Conservation (phyloP, 768 basidiomycete species). For the Trametes maxima region DNA sequence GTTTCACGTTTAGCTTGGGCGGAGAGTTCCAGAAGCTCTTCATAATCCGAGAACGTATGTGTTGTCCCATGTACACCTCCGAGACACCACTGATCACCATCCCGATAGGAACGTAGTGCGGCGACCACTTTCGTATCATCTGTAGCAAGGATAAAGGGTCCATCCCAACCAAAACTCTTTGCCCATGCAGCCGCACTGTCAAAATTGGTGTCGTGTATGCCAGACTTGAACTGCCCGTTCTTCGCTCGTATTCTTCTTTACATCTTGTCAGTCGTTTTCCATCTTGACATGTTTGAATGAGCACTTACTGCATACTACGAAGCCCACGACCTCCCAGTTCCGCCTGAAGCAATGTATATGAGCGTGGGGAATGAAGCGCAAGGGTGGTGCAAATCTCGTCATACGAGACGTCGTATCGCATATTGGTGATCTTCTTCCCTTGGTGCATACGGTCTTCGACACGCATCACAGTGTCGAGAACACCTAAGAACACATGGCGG, state of each 20-base stretch:
- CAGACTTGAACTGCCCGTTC: background rate
- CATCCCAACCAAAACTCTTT: slow-evolving; percentile 14
- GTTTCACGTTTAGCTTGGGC: slow-evolving; percentile 14
- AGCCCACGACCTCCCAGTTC: slow-evolving; percentile 1
- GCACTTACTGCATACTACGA: background rate
- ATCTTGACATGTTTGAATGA: background rate
- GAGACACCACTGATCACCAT: slow-evolving; percentile 19
- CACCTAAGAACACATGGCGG: background rate
- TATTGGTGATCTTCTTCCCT: background rate
- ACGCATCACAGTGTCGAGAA: background rate
- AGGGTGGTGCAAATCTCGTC: slow-evolving; percentile 5
- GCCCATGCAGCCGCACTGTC: slow-evolving; percentile 24
- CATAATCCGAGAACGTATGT: slow-evolving; percentile 25
- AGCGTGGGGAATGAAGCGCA: background rate
- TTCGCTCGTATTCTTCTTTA: background rate
- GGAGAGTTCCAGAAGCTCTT: slow-evolving; percentile 28
- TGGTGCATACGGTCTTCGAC: background rate
- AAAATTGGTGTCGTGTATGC: slow-evolving; percentile 15
- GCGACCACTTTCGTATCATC: slow-evolving; percentile 40
- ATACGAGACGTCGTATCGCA: background rate
- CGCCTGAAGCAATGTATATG: background rate
- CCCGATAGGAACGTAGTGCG: slow-evolving; percentile 30
- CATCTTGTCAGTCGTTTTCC: background rate
- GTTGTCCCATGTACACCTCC: slow-evolving; percentile 30
- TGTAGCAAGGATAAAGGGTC: slow-evolving; percentile 30